A percentile compares a stretch with the other conserved stretches of the same genome.
Evolutionary conservation across 2,329 filamentous ascomycete species (phyloP).

Genomic region (Juglanconis sp.): DNA sequence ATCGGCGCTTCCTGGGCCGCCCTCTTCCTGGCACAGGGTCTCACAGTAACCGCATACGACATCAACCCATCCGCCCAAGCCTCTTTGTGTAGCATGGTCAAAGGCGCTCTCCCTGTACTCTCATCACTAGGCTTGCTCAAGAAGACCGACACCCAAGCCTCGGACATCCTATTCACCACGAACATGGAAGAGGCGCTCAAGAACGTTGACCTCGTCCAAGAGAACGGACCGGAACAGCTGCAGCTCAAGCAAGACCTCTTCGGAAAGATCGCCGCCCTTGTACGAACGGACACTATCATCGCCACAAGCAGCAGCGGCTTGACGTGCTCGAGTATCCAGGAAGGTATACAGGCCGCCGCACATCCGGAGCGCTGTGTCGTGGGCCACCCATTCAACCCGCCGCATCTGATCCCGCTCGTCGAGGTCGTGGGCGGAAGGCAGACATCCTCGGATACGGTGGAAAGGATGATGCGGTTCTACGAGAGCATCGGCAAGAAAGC

Average conservation of each 20-base stretch:
- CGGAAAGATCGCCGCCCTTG: constrained; percentile 28
- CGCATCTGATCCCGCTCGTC: constrained; percentile 40
- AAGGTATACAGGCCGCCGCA: constrained; percentile 18
- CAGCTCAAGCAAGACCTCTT: constrained; percentile 38
- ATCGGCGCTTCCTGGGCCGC: constrained; percentile 38
- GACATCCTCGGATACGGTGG: constrained; percentile 26
- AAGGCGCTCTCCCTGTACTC: constrained; percentile 11
- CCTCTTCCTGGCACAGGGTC: constrained; percentile 29
- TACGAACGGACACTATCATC: constrained; percentile 33
- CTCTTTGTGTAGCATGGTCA: constrained; percentile 12
- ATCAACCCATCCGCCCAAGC: constrained; percentile 32
- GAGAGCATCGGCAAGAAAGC: constrained; percentile 36
- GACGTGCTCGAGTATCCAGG: constrained; percentile 29
- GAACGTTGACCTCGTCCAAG: constrained; percentile 33
- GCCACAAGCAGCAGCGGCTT: constrained; percentile 38
- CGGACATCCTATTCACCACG: constrained; percentile 14
- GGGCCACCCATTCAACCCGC: constrained; percentile 4
- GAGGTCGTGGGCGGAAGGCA: constrained; percentile 38
- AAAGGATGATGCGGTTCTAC: constrained; percentile 36
- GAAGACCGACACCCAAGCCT: constrained; percentile 14
- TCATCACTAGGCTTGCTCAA: constrained; percentile 14
- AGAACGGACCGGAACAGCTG: constrained; percentile 38
- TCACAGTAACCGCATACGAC: constrained; percentile 38
- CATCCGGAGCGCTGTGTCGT: constrained; percentile 35
- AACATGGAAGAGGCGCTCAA: constrained; percentile 6